Evolutionary conservation across 192 early-diverging fungal species (phyloP).

Genomic region (Coemansia sp.): DNA sequence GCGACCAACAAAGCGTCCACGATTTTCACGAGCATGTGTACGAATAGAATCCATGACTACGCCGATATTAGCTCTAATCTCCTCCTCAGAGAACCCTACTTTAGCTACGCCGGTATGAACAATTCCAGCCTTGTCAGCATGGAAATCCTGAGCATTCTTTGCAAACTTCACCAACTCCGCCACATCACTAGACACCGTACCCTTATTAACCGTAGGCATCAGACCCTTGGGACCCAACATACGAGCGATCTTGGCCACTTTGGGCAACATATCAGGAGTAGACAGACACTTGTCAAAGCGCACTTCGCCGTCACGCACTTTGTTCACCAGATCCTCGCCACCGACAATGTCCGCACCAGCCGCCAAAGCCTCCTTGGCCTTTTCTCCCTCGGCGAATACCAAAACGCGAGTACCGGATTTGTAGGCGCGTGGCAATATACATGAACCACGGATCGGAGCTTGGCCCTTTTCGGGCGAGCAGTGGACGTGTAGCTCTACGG

Average conservation of each 20-base stretch:
- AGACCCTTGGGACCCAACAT: conserved; percentile 93
- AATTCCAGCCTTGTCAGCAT: conserved; percentile 72
- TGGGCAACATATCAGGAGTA: conserved; percentile 88
- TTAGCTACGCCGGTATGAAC: conserved; percentile 66
- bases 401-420: conserved; percentile 62
- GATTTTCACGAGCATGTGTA: conserved; percentile 57
- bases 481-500: conserved; percentile 73
- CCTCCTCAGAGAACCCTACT: conserved; percentile 34
- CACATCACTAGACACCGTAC: conserved; percentile 84
- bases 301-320: conserved; percentile 65
- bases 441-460: conserved; percentile 81
- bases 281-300: conserved; percentile 86
- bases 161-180: conserved; percentile 64
- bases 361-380: conserved; percentile 78
- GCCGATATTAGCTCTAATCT: conserved; percentile 60
- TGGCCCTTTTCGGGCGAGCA: conserved; percentile 75
- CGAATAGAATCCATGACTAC: conserved; percentile 67
- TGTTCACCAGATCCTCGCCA: conserved; percentile 81
- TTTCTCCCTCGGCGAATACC: conserved; percentile 87
- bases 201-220: conserved; percentile 90
- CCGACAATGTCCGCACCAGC: conserved; percentile 88
- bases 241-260: conserved; percentile 85
- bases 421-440: conserved; percentile 72
- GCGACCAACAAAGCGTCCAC: conserved; percentile 62
- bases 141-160: conserved; percentile 75